Conservation (phyloP, 768 basidiomycete genomes). For the Suillus brevipes region DNA sequence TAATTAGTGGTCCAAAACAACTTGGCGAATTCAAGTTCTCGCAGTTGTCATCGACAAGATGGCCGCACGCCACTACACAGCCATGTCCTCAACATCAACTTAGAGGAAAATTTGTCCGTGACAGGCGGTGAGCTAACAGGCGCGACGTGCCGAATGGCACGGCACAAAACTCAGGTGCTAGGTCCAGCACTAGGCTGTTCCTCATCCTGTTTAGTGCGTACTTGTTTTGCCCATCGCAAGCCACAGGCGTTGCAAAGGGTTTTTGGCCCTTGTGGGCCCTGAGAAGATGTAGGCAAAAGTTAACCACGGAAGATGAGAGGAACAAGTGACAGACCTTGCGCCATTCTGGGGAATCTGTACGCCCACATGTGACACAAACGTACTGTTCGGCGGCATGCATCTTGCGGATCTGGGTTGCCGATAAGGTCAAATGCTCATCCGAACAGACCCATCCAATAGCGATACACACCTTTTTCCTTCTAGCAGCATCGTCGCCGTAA, state of each 20-base stretch:
- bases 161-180: constrained; percentile 17
- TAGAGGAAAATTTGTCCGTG: neutral
- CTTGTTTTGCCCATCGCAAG: constrained; percentile 85
- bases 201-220: constrained; percentile 45
- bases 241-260: constrained; percentile 98
- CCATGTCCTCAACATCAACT: neutral
- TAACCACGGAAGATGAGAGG: constrained; percentile 17
- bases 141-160: neutral
- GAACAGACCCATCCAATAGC: neutral
- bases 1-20: neutral
- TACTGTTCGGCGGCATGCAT: constrained; percentile 60
- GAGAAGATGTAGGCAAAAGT: constrained; percentile 10
- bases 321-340: constrained; percentile 59
- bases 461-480: constrained; percentile 62
- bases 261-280: constrained; percentile 94
- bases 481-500: constrained; percentile 48
- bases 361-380: constrained; percentile 90
- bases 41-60: neutral
- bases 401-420: constrained; percentile 35
- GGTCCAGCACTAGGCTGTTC: constrained; percentile 25
- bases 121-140: neutral
- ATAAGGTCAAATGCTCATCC: constrained; percentile 7
- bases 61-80: neutral
- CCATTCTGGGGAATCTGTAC: constrained; percentile 98
- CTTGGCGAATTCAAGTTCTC: neutral